Evolutionary conservation across 2,329 filamentous ascomycete genomes (phyloP).

Genomic region (Neonectria neomacrospora): DNA sequence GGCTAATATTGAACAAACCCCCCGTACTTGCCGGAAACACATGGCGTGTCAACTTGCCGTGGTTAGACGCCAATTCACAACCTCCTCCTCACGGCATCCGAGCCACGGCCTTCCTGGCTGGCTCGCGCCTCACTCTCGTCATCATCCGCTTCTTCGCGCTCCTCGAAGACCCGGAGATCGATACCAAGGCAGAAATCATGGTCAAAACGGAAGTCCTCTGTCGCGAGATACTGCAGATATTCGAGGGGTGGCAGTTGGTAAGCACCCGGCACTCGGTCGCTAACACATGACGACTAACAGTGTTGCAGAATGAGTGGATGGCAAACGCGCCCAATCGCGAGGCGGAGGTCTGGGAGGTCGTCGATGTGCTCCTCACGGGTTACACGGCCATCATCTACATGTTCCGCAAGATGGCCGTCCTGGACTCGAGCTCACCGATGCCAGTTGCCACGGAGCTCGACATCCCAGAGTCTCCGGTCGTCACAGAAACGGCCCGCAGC

Average conservation of each 20-base stretch:
- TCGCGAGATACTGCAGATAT: conserved; percentile 42
- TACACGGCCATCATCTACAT: conserved; percentile 50
- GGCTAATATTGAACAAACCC: conserved; percentile 46
- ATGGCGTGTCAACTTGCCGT: conserved; percentile 49
- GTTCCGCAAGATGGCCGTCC: conserved; percentile 47
- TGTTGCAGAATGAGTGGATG: conserved; percentile 40
- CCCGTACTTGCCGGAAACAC: conserved; percentile 42
- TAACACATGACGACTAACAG: background rate
- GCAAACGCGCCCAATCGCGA: conserved; percentile 31
- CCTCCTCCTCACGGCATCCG: conserved; percentile 38
- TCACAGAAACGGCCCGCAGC: conserved; percentile 41
- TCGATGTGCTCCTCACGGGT: conserved; percentile 45
- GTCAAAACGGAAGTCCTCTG: conserved; percentile 45
- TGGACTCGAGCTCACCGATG: conserved; percentile 42
- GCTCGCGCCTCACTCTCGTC: conserved; percentile 45
- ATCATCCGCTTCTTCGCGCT: conserved; percentile 47
- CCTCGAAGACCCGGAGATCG: conserved; percentile 38
- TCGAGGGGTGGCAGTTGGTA: conserved; percentile 46
- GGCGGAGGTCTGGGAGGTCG: conserved; percentile 43
- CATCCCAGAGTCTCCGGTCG: conserved; percentile 45
- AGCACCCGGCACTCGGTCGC: background rate
- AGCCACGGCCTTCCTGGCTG: conserved; percentile 42
- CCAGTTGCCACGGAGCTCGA: conserved; percentile 43
- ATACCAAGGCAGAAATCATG: conserved; percentile 37
- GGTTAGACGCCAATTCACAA: conserved; percentile 41